Base-by-base conservation (phyloP, 108 stramenopile genomes). In the Nannochloropsis gaditana region DNA sequence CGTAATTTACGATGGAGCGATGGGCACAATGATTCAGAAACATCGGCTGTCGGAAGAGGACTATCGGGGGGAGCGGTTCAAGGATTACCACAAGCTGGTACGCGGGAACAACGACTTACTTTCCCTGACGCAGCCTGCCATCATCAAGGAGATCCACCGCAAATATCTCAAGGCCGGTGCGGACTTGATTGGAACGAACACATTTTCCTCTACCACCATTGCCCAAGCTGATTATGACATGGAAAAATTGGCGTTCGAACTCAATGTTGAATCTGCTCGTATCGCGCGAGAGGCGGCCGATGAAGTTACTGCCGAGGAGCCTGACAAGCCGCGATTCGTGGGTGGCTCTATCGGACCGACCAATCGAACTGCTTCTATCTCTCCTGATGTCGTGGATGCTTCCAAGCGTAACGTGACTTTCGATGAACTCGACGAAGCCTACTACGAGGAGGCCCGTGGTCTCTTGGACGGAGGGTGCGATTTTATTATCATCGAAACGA, bases 1-100 rank as follows among this genome's bases (percentile, higher is more conserved):
- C 85, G 95, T 95, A 45, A 94, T 97, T 84, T 98, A 97, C 85
- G 98, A 99, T 85, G 98, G 98, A 81, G 98, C 97, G 59, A 99
- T 99, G 98, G 98, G 97, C 47, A 99, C 98, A 59, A 99, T 99
- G 98, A 99, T 99, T 89, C 98, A 99, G 88, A 96, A 97, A 90
- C 95, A 97, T 91, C 95, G 91, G 88, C 90, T 99, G 44, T 95
- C 95, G 41, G 98, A 99, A 86, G 97, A 93, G 83, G 88, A 96
- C 59, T 99, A 94, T 93, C 93, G 98, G 44, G 98, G 97, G 15
- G 97, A 98, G 82, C 92, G 93, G 42, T 98, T 97, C 91, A 94
- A 89, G 85, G 94, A 99, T 83, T 98, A 95, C 95, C 86, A 81
- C 80, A 93, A 93, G 90, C 93, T 93, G 80, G 95, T 96, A 45